Evolutionary conservation across 768 basidiomycete genomes (phyloP), one percentile per base, ranked within the genome.

Genomic region (Leccinum subtestaceum): DNA sequence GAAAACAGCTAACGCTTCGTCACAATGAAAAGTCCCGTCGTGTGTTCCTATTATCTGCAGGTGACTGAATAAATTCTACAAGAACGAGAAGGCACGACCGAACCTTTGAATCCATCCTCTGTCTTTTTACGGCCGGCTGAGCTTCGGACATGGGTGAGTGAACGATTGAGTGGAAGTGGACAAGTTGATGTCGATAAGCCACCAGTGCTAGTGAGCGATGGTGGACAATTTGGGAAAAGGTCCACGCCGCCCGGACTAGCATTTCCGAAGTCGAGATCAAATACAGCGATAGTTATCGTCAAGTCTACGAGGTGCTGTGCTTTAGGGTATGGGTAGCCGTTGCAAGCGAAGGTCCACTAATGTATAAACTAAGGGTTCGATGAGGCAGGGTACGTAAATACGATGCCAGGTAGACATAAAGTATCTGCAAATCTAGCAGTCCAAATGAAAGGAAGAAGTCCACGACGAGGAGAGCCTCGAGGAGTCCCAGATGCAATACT

Each of bases 21-120:
- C 96, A 73, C 93, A 95, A 67, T 99, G 95, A 72, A 98, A 98
- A 0, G 93, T 93, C 17, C 95, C 95, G 59, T 89, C 93, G 74
- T 98, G 95, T 1, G 95, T 97, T 34, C 95, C 95, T 67, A 98
- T 96, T 43, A 85, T 75, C 91, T 93, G 50, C 23, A 36, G 17
- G 43, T 29, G 47, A 55, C 9, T 10, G 10, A 58, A 52, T 53
- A 56, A 52, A 17, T 23, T 38, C 52, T 29, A 31, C 25, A 50
- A 46, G 32, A 49, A 36, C 15, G n/a, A 1, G 5, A 55, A 36
- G 38, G 21, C 51, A 64, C 59, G 47, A 67, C 46, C 61, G 21
- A 53, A 77, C 73, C 65, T 77, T 79, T 57, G 74, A 71, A 34
- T 75, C 74, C 74, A 80, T 76, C 70, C 77, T 83, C 60, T 72